A percentile compares a stretch with the other conserved stretches of the same genome.
Evolutionary conservation across 352 stramenopile species (phyloP).

Genomic region (Phytopythium boreale): DNA sequence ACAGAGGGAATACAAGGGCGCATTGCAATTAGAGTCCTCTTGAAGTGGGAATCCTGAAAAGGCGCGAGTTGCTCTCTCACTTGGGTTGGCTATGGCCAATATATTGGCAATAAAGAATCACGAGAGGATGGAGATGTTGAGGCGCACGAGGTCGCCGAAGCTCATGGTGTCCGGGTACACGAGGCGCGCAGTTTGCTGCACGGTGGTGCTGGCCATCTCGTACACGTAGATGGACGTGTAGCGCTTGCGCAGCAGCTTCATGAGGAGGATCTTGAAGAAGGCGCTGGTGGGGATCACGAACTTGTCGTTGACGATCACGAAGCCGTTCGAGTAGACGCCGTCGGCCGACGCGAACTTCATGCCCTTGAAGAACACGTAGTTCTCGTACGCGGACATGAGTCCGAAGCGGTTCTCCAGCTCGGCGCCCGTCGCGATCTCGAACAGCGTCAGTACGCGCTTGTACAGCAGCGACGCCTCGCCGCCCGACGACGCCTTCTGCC

Average conservation of each 20-base stretch:
- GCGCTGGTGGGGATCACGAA: conserved; percentile 26
- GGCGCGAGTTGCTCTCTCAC: no score
- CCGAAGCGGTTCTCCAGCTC: conserved; percentile 25
- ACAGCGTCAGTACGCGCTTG: conserved; percentile 22
- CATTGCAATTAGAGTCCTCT: no score
- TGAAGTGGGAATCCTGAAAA: no score
- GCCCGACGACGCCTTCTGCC: background rate
- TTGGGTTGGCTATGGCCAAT: no score
- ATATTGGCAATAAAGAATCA: conserved; percentile 5
- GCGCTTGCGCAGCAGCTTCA: conserved; percentile 15
- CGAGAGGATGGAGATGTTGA: conserved; percentile 25
- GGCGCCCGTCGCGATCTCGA: conserved; percentile 23
- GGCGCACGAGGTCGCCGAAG: conserved; percentile 12
- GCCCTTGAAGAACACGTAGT: conserved; percentile 33
- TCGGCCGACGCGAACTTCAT: conserved; percentile 33
- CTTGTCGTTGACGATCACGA: conserved; percentile 32
- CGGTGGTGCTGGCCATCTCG: conserved; percentile 24
- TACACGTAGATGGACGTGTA: conserved; percentile 27
- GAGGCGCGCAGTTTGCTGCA: conserved; percentile 29
- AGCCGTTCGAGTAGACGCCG: conserved; percentile 31
- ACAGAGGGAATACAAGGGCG: no score
- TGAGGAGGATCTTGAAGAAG: conserved; percentile 23
- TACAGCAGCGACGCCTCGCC: background rate
- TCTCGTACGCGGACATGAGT: conserved; percentile 41
- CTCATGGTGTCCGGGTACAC: conserved; percentile 28